phyloP scores from a whole-genome alignment of 2,329 filamentous ascomycete species.

The Diplodia intermedia region DNA sequence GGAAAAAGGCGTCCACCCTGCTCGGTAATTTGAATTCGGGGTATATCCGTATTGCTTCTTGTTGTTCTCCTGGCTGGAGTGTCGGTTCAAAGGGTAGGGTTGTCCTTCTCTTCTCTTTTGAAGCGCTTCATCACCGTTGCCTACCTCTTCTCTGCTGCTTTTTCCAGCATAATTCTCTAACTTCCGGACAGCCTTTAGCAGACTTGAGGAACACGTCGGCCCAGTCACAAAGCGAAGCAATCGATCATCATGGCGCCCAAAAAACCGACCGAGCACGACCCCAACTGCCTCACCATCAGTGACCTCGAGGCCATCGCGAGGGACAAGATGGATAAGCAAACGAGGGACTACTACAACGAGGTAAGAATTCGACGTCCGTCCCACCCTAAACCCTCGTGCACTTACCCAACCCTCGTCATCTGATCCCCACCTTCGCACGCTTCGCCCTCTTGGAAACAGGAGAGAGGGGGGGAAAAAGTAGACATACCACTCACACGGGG shows the following conservation, averaged over 20 bases:
- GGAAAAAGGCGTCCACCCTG: not conserved
- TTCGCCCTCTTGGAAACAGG: not conserved
- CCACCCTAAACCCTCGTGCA: not conserved
- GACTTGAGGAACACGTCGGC: not conserved
- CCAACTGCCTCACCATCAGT: constrained; percentile 41
- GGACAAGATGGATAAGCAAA: constrained; percentile 43
- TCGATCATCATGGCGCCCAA: not conserved
- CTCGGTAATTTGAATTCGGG: not conserved
- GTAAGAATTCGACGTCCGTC: constrained; percentile 4
- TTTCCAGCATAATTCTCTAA: not conserved
- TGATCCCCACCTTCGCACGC: not conserved
- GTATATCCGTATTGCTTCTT: not conserved
- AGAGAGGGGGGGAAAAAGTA: not conserved
- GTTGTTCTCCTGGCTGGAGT: not conserved
- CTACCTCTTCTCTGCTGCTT: not conserved
- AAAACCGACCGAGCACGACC: constrained; percentile 29
- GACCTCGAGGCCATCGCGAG: constrained; percentile 41
- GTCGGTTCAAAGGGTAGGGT: not conserved
- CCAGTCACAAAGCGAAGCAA: not conserved
- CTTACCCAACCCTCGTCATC: not conserved
- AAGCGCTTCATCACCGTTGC: not conserved
- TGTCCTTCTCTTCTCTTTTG: not conserved
- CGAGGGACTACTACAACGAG: constrained; percentile 28
- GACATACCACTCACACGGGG: not conserved
- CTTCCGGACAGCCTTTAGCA: not conserved